phyloP scores from a whole-genome alignment of 352 stramenopile species.

The Thalassiosira hispida region DNA sequence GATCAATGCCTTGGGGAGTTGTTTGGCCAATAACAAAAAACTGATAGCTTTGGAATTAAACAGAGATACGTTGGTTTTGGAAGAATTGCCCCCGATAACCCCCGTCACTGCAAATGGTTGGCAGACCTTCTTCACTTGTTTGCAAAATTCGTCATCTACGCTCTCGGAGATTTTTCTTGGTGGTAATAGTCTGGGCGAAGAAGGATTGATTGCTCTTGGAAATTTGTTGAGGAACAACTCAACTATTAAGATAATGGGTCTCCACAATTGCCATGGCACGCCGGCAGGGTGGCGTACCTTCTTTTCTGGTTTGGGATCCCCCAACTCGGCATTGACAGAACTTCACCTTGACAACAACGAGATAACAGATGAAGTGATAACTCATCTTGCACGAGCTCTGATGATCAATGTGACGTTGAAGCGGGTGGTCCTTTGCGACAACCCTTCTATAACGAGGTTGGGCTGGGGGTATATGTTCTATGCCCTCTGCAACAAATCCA shows the following conservation, averaged over 20 bases:
- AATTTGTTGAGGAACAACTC: neutral
- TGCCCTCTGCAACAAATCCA: slow-evolving; percentile 5
- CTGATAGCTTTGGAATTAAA: slow-evolving; percentile 4
- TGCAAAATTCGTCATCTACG: neutral
- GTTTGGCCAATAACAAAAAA: neutral
- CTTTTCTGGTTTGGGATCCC: neutral
- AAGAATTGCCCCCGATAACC: too few species aligned
- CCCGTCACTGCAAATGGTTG: neutral
- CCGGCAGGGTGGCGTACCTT: neutral
- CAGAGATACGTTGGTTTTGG: too few species aligned
- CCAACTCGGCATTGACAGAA: neutral
- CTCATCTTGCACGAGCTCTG: neutral
- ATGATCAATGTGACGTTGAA: neutral
- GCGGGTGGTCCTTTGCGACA: too few species aligned
- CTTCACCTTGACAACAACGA: neutral
- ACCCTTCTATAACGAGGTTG: neutral
- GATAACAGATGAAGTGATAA: neutral
- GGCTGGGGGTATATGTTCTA: neutral
- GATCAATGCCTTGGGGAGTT: neutral
- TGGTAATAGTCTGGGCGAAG: neutral
- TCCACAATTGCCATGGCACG: neutral
- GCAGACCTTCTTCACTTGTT: neutral
- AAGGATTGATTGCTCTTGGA: neutral
- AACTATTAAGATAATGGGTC: neutral
- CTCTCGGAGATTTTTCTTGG: neutral